Evolutionary conservation across 768 basidiomycete genomes (phyloP).

Genomic region (Mycena metata): DNA sequence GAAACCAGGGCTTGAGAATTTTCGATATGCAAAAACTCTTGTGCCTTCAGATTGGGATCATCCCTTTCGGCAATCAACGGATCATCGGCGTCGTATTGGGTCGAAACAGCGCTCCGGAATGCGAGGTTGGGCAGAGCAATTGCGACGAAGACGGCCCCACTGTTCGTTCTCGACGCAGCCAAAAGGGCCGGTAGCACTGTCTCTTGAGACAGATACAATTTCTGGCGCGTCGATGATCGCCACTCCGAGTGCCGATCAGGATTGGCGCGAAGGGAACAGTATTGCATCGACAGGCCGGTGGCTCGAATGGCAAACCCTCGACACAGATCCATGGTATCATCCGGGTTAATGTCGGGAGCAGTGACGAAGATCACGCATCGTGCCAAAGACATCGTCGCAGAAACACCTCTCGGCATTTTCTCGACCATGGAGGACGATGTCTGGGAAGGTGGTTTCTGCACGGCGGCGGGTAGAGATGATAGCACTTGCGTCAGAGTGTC

Average conservation of each 20-base stretch:
- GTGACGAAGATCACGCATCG: conserved; percentile 78
- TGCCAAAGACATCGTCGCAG: conserved; percentile 68
- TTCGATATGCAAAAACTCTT: conserved; percentile 59
- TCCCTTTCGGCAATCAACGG: conserved; percentile 69
- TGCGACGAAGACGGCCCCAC: conserved; percentile 58
- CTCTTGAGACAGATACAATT: conserved; percentile 70
- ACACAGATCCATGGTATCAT: conserved; percentile 72
- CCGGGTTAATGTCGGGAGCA: conserved; percentile 85
- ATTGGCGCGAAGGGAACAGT: conserved; percentile 62
- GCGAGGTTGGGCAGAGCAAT: conserved; percentile 62
- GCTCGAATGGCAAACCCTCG: conserved; percentile 74
- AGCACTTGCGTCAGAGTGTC: conserved; percentile 66
- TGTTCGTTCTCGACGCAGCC: conserved; percentile 47
- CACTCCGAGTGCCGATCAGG: conserved; percentile 55
- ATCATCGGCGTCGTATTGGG: conserved; percentile 76
- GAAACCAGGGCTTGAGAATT: conserved; percentile 34
- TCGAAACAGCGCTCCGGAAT: conserved; percentile 75
- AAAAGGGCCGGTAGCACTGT: conserved; percentile 59
- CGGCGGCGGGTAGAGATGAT: conserved; percentile 49
- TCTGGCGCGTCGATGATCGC: conserved; percentile 61
- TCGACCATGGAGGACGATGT: conserved; percentile 51
- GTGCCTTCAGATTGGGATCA: conserved; percentile 56
- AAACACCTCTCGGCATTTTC: conserved; percentile 67
- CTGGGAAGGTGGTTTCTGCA: conserved; percentile 18
- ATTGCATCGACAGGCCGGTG: conserved; percentile 66